phyloP scores from a whole-genome alignment of 805 yeast genomes.

The Brettanomyces naardenensis region DNA sequence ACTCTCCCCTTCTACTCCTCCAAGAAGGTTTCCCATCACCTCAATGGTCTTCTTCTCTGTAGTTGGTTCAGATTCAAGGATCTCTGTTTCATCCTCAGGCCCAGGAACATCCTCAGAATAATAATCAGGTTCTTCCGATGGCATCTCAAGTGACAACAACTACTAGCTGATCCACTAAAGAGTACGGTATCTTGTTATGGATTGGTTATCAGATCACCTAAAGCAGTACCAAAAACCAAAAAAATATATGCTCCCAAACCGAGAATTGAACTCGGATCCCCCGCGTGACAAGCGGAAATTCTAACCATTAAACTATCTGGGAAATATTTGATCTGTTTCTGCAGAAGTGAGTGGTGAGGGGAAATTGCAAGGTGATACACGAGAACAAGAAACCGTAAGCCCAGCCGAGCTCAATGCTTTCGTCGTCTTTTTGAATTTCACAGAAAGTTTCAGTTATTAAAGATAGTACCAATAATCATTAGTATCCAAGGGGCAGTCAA shows the following conservation, averaged over 20 bases:
- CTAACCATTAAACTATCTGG: constrained; percentile 36
- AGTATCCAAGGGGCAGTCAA: too few species aligned
- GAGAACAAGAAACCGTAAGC: too few species aligned
- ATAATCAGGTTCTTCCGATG: constrained; percentile 13
- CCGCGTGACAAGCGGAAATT: constrained; percentile 37
- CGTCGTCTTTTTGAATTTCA: too few species aligned
- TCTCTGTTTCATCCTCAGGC: constrained; percentile 13
- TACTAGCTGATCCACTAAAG: too few species aligned
- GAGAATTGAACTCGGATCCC: constrained; percentile 37
- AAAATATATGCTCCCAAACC: constrained; percentile 26
- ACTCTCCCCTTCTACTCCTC: not conserved
- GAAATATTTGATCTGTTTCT: constrained; percentile 6
- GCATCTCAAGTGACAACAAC: too few species aligned
- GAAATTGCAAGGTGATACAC: too few species aligned
- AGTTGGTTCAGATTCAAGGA: constrained; percentile 13
- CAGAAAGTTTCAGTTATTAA: too few species aligned
- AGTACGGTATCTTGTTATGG: too few species aligned
- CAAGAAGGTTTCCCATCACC: not conserved
- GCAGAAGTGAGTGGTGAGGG: not conserved
- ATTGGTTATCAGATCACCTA: too few species aligned
- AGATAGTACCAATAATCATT: too few species aligned
- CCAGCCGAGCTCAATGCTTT: too few species aligned
- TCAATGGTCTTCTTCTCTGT: constrained; percentile 4
- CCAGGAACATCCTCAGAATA: constrained; percentile 20
- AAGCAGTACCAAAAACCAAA: too few species aligned